Base-by-base conservation (phyloP, 2,329 filamentous ascomycete genomes). In the Colletotrichum sansevieriae region DNA sequence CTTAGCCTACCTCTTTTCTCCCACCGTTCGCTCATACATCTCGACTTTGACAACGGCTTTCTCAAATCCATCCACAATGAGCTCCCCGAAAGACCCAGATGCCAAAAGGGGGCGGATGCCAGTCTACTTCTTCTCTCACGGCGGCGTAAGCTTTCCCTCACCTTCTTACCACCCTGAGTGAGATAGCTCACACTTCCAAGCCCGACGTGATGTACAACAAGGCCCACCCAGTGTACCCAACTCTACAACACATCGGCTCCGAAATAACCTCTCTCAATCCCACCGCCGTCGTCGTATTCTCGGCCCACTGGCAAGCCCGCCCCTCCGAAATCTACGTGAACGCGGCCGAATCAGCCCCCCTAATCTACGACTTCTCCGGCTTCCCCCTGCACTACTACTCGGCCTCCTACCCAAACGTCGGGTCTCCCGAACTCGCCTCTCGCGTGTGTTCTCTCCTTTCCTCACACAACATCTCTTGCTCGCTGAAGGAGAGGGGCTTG, bases 321-420 rank as follows among this genome's bases (percentile, higher is more conserved):
- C 78, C 79, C 44, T 83, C 81, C 3, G n/a, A 25, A 3, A 85
- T 93, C 70, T 82, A 90, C 73, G 84, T 93, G 72, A 93, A 93
- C 76, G 87, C 85, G 9, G 88, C 87, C 3, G n/a, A 83, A n/a
- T 29, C 29, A 9, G 88, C 86, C 3, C 87, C 90, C 65, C 75
- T 93, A 71, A 91, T 93, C 58, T 93, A 92, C 76, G 91, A 93
- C 75, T 93, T 92, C 81, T 91, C 91, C 75, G 90, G 90, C 1
- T 94, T 93, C 76, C 91, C 91, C 0, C 78, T 84, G 1, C 84
- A 92, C 72, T 93, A 88, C 75, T 93, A 93, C 77, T 81, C 90
- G 70, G 87, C 90, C 60, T 82, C 88, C 60, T 94, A 88, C 71
- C 90, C 90, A 0, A 88, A 90, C 73, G 84, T 80, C 37, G 91